Evolutionary conservation across 2,329 filamentous ascomycete species (phyloP).

Genomic region (Venturia carpophila): DNA sequence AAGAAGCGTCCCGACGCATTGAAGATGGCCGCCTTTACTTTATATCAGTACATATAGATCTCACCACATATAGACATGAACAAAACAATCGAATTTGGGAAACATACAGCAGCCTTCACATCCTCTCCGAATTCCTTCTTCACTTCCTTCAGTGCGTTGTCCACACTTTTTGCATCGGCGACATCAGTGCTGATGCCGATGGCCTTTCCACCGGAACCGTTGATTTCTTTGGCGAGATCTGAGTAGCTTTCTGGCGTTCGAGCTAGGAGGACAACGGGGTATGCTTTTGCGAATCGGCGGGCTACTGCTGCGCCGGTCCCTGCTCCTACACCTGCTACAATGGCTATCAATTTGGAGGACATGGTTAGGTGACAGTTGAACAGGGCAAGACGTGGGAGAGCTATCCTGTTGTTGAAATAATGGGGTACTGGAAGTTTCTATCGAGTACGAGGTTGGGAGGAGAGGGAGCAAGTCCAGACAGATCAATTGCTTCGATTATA

Average conservation of each 20-base stretch:
- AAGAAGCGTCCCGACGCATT: constrained; percentile 56
- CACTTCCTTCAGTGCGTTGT: constrained; percentile 55
- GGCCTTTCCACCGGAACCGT: constrained; percentile 57
- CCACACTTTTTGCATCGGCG: constrained; percentile 46
- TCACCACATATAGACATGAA: not conserved
- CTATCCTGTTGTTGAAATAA: not conserved
- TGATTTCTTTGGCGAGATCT: constrained; percentile 62
- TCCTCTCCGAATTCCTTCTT: constrained; percentile 49
- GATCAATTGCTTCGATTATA: not conserved
- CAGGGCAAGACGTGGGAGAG: not conserved
- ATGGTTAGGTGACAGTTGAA: not conserved
- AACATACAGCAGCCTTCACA: constrained; percentile 29
- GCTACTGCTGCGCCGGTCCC: constrained; percentile 60
- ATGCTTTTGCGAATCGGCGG: constrained; percentile 53
- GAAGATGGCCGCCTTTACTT: constrained; percentile 53
- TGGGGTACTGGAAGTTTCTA: not conserved
- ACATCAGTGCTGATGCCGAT: constrained; percentile 63
- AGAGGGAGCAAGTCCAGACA: not conserved
- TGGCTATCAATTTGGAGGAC: constrained; percentile 50
- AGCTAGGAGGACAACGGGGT: constrained; percentile 68
- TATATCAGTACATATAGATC: not conserved
- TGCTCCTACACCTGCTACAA: constrained; percentile 65
- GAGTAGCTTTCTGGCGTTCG: constrained; percentile 59
- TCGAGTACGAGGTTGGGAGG: not conserved
- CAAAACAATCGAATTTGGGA: not conserved